phyloP scores from a whole-genome alignment of 257 asterid species.

The Parsonsia alboflavescens region DNA sequence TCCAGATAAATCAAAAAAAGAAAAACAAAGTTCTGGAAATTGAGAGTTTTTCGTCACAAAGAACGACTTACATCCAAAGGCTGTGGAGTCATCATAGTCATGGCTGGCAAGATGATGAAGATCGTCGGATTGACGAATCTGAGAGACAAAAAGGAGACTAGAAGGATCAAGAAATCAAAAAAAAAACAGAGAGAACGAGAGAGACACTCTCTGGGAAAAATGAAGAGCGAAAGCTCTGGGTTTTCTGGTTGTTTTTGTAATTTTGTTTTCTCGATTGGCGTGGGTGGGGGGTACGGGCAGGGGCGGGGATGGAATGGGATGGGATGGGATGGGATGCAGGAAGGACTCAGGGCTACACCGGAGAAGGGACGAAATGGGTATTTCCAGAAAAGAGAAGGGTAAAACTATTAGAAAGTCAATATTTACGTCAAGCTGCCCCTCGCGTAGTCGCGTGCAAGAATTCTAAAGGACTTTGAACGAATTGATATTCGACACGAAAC shows the following conservation, averaged over 20 bases:
- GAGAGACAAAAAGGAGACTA: constrained; percentile 27
- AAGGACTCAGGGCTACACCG: too few relatives aligned
- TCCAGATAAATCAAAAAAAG: constrained; percentile 8
- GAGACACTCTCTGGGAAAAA: neutral
- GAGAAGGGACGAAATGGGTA: constrained; percentile 4
- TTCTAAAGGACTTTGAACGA: neutral
- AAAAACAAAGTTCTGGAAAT: constrained; percentile 9
- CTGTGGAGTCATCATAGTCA: constrained; percentile 83
- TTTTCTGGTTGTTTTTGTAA: constrained; percentile 20
- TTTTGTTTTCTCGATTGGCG: constrained; percentile 22
- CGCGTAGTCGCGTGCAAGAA: constrained; percentile 3
- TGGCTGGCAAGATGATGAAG: constrained; percentile 31
- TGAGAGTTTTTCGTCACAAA: neutral
- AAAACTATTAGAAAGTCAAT: neutral
- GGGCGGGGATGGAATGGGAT: too few relatives aligned
- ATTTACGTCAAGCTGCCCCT: neutral
- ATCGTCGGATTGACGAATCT: constrained; percentile 53
- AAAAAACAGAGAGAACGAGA: neutral
- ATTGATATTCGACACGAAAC: neutral
- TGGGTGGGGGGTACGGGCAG: neutral
- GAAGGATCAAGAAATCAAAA: constrained; percentile 16
- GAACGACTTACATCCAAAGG: constrained; percentile 64
- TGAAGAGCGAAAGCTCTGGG: constrained; percentile 25
- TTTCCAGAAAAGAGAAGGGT: neutral
- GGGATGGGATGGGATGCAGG: too few relatives aligned